These are phyloP conservation scores for Phytopythium cucurbitacearum DNA, from an alignment of 352 stramenopile species.

Conservation along the genomic window DNA sequence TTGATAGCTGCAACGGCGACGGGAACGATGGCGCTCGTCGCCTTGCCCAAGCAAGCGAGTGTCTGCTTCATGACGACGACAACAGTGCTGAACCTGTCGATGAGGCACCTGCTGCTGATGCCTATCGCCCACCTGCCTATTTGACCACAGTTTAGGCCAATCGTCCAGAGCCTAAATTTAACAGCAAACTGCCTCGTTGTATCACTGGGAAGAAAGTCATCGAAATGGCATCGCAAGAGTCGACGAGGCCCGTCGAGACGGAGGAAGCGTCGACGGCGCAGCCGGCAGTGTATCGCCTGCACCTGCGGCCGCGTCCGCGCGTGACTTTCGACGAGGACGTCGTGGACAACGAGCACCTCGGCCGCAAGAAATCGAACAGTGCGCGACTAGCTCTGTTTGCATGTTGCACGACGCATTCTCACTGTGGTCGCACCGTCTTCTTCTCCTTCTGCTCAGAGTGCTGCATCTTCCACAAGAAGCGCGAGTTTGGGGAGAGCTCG, in stretches of 20 bases:
- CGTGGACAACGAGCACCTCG: conserved; percentile 92
- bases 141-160: conserved; percentile 9
- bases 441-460: conserved; percentile 51
- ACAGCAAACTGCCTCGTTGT: neutral
- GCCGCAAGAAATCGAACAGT: conserved; percentile 91
- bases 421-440: neutral
- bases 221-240: neutral
- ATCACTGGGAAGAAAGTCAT: neutral
- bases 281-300: conserved; percentile 54
- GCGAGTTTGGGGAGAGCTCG: conserved; percentile 88
- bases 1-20: too few species aligned
- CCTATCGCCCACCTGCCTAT: conserved; percentile 4
- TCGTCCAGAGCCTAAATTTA: neutral
- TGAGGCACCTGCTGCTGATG: neutral
- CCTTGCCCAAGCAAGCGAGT: conserved; percentile 1
- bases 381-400: conserved; percentile 4
- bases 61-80: neutral
- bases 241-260: conserved; percentile 24
- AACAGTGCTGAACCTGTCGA: neutral
- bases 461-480: conserved; percentile 93
- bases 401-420: neutral
- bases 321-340: conserved; percentile 88
- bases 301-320: conserved; percentile 71
- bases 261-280: conserved; percentile 9
- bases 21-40: too few species aligned